Percentiles rank a stretch among this genome's conserved stretches.
These are phyloP conservation scores for Pisolithus tinctorius DNA, from an alignment of 768 basidiomycete genomes.

Conservation along the genomic window DNA sequence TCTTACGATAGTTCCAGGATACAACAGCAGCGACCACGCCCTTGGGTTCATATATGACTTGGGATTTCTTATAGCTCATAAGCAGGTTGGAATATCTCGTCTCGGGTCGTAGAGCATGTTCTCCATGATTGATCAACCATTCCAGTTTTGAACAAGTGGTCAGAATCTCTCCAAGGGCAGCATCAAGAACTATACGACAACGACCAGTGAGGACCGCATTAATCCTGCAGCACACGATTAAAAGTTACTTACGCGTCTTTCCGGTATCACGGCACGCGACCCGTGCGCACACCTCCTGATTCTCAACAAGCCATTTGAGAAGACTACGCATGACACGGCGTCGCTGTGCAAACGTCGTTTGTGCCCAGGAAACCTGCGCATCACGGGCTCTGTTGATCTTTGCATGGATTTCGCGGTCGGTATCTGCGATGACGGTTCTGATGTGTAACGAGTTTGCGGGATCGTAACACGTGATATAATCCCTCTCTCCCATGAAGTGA, in stretches of 20 bases:
- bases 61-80: slow-evolving; percentile 68
- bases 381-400: slow-evolving; percentile 61
- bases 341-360: slow-evolving; percentile 72
- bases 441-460: slow-evolving; percentile 84
- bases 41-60: slow-evolving; percentile 83
- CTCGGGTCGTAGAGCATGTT: slow-evolving; percentile 67
- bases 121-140: slow-evolving; percentile 85
- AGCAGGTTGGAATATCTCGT: slow-evolving; percentile 59
- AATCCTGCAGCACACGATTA: too few relatives aligned
- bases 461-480: slow-evolving; percentile 88
- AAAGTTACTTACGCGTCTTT: slow-evolving; percentile 69
- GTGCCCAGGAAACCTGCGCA: slow-evolving; percentile 70
- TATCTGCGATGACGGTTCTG: slow-evolving; percentile 70
- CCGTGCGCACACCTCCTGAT: slow-evolving; percentile 79
- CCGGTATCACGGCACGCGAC: slow-evolving; percentile 93
- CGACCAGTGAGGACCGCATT: too few relatives aligned
- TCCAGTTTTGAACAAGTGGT: slow-evolving; percentile 94
- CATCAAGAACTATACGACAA: slow-evolving; percentile 69
- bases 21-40: slow-evolving; percentile 92
- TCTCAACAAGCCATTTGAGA: slow-evolving; percentile 87
- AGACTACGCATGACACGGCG: slow-evolving; percentile 80
- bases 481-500: slow-evolving; percentile 37
- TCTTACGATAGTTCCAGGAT: slow-evolving; percentile 89
- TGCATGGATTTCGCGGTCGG: slow-evolving; percentile 57
- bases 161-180: slow-evolving; percentile 89